Evolutionary conservation across 495 filamentous ascomycete genomes (phyloP).

Genomic region (Penicillium desertorum): DNA sequence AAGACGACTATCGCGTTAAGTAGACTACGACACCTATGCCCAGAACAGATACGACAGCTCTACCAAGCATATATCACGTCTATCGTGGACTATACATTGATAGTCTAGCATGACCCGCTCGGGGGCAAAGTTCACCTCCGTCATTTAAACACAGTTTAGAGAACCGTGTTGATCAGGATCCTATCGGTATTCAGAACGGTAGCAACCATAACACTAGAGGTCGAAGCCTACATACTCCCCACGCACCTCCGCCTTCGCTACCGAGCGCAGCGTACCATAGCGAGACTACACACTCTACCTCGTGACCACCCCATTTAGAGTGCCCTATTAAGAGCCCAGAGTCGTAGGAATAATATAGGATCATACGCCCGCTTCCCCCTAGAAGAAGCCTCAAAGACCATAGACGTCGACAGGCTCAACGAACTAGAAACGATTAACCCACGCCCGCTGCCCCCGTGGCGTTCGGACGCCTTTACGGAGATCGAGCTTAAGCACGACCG

Average conservation of each 20-base stretch:
- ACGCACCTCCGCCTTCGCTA: conserved; percentile 4
- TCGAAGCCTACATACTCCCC: conserved; percentile 4
- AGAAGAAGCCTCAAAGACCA: conserved; percentile 12
- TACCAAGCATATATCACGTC: conserved; percentile 27
- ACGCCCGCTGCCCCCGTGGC: conserved; percentile 23
- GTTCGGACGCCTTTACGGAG: conserved; percentile 19
- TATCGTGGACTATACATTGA: background rate
- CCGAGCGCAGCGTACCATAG: conserved; percentile 7
- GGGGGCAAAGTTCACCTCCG: background rate
- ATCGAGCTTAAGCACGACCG: conserved; percentile 24
- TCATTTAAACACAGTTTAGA: background rate
- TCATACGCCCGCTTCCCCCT: conserved; percentile 14
- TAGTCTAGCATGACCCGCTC: conserved; percentile 3
- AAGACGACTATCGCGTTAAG: no score
- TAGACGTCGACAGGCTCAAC: conserved; percentile 13
- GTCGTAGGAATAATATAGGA: conserved; percentile 12
- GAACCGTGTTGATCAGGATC: background rate
- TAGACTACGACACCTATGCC: conserved; percentile 13
- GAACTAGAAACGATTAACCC: conserved; percentile 27
- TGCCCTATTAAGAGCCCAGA: conserved; percentile 10
- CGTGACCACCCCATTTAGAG: conserved; percentile 9
- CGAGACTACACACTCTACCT: no score
- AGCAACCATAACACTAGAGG: background rate
- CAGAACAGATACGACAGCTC: conserved; percentile 26
- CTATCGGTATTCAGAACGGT: conserved; percentile 4